Evolutionary conservation across 2,329 filamentous ascomycete species (phyloP).

Genomic region (Fusarium setosum): DNA sequence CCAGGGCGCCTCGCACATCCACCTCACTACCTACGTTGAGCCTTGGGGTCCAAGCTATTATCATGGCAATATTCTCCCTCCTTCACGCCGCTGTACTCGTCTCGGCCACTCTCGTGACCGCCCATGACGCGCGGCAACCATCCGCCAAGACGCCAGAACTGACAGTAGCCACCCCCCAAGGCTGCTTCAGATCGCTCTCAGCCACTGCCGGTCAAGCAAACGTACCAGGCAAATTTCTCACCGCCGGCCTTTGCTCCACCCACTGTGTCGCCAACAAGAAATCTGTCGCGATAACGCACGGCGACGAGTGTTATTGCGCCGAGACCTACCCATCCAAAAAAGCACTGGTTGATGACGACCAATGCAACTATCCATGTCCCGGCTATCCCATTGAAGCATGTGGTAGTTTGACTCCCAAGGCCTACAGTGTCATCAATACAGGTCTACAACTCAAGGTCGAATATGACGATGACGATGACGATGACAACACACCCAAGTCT

Average conservation of each 20-base stretch:
- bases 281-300: slow-evolving; percentile 4
- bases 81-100: too few species aligned
- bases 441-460: not conserved
- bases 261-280: not conserved
- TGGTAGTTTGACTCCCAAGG: slow-evolving; percentile 5
- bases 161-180: slow-evolving; percentile 12
- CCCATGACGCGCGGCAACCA: slow-evolving; percentile 49
- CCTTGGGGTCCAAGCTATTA: too few species aligned
- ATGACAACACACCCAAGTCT: not conserved
- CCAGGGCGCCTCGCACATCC: too few species aligned
- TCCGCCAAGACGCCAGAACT: not conserved
- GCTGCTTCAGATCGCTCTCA: slow-evolving; percentile 28
- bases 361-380: slow-evolving; percentile 24
- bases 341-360: slow-evolving; percentile 14
- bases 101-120: not conserved
- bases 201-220: not conserved
- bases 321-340: slow-evolving; percentile 17
- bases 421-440: slow-evolving; percentile 24
- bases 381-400: slow-evolving; percentile 20
- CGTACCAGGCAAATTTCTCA: not conserved
- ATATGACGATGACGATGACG: slow-evolving; percentile 10
- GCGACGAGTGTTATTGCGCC: slow-evolving; percentile 24
- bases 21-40: too few species aligned
- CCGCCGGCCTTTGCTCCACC: not conserved
- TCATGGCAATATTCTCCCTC: too few species aligned